Evolutionary conservation across 164 flowering plant genomes (phyloP).

Genomic region (Kingdonia uniflora): DNA sequence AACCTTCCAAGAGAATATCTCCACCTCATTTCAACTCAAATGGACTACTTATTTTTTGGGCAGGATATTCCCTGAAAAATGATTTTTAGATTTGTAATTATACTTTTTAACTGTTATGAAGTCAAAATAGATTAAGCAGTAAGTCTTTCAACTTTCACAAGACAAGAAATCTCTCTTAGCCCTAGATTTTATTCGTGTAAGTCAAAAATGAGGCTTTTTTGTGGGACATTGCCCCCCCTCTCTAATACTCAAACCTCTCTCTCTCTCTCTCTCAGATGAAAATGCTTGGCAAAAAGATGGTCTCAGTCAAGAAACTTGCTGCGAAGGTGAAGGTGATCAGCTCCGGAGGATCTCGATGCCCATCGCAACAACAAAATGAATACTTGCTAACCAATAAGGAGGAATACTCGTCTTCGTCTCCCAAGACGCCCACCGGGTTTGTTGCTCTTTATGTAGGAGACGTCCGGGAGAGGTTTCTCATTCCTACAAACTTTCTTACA

Average conservation of each 20-base stretch:
- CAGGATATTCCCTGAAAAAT: no score
- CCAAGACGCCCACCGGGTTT: conserved; percentile 45
- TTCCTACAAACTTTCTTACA: conserved; percentile 56
- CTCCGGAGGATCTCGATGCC: neutral
- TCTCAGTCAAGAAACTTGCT: conserved; percentile 21
- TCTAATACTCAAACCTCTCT: neutral
- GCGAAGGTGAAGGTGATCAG: conserved; percentile 19
- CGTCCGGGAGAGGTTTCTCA: conserved; percentile 51
- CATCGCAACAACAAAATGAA: conserved; percentile 9
- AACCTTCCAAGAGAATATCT: no score
- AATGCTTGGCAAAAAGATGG: conserved; percentile 22
- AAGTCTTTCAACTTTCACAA: no score
- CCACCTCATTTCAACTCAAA: no score
- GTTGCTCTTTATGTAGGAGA: conserved; percentile 77
- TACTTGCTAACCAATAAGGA: conserved; percentile 8
- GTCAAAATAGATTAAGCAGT: no score
- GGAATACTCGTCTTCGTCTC: conserved; percentile 5
- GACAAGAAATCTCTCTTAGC: no score
- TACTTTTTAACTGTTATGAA: no score
- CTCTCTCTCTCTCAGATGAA: neutral
- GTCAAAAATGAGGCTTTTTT: neutral
- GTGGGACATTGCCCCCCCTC: neutral
- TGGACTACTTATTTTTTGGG: no score
- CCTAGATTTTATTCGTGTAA: no score
- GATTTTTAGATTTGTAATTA: no score